Evolutionary conservation across 257 asterid genomes (phyloP).

Genomic region (Solanum chmielewskii): DNA sequence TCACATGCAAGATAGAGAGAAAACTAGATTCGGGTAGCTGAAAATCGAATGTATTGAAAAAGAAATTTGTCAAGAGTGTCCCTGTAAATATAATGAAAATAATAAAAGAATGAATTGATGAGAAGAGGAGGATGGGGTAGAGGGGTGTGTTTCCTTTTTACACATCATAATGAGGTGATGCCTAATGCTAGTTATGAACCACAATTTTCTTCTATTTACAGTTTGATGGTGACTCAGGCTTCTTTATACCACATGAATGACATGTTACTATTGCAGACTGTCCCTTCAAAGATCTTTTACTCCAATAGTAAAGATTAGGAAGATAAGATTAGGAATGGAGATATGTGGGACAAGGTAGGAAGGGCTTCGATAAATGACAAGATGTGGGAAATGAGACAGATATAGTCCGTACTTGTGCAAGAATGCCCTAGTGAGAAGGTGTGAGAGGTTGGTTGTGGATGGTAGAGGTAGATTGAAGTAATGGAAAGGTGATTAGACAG

Average conservation of each 20-base stretch:
- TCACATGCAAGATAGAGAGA: not conserved
- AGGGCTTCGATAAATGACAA: not conserved
- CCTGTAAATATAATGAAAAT: not conserved
- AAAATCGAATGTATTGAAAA: not conserved
- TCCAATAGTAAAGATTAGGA: not conserved
- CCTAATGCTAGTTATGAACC: conserved; percentile 10
- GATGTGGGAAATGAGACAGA: not conserved
- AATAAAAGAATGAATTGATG: not conserved
- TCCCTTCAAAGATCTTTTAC: not conserved
- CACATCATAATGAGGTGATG: not conserved
- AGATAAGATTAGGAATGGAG: not conserved
- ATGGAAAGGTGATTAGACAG: not conserved
- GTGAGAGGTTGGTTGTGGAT: not conserved
- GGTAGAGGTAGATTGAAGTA: not conserved
- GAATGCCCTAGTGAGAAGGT: too few relatives aligned
- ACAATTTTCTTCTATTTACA: conserved; percentile 1
- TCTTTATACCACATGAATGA: conserved; percentile 5
- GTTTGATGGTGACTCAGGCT: conserved; percentile 34
- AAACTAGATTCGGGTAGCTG: not conserved
- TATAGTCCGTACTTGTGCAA: not conserved
- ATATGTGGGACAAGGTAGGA: not conserved
- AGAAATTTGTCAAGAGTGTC: not conserved
- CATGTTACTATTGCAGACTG: not conserved
- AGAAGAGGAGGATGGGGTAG: not conserved
- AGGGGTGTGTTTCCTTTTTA: not conserved